phyloP scores from a whole-genome alignment of 2,329 filamentous ascomycete genomes.

The Diaporthe helianthi region DNA sequence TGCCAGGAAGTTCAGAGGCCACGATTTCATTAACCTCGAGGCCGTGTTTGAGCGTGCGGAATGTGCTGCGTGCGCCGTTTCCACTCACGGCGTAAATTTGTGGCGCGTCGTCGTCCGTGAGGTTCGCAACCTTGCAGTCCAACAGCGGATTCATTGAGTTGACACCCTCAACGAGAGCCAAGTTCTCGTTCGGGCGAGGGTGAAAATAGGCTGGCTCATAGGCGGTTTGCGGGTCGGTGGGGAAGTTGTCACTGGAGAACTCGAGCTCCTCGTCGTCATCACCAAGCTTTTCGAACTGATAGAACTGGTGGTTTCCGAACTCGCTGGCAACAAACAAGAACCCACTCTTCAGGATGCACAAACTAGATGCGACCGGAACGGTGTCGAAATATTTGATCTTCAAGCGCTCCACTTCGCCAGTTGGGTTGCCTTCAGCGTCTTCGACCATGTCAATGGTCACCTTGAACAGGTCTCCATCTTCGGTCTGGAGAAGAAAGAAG shows the following conservation, averaged over 20 bases:
- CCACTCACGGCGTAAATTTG: constrained; percentile 96
- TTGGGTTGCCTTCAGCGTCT: constrained; percentile 78
- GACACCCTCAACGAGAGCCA: constrained; percentile 84
- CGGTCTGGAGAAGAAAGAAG: constrained; percentile 94
- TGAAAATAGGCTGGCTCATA: constrained; percentile 87
- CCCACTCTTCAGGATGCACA: constrained; percentile 94
- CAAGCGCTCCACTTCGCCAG: constrained; percentile 80
- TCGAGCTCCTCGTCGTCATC: constrained; percentile 92
- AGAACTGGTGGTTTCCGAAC: constrained; percentile 91
- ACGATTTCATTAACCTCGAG: constrained; percentile 94
- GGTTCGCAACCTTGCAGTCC: constrained; percentile 89
- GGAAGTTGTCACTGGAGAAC: constrained; percentile 83
- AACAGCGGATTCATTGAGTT: constrained; percentile 90
- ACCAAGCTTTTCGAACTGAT: constrained; percentile 96
- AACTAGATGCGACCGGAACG: constrained; percentile 82
- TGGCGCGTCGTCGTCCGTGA: constrained; percentile 90
- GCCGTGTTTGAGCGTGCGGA: constrained; percentile 91
- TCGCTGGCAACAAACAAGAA: constrained; percentile 94
- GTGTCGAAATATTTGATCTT: constrained; percentile 99
- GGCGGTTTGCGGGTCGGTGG: constrained; percentile 73
- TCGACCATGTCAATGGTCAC: constrained; percentile 90
- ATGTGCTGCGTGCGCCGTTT: constrained; percentile 85
- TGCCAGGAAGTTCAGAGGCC: constrained; percentile 87
- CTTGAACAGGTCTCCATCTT: constrained; percentile 99
- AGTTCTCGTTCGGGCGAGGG: constrained; percentile 78